Evolutionary conservation across 345 rosid species (phyloP), one percentile per base, ranked within the genome.

Genomic region (Ailanthus altissimus): DNA sequence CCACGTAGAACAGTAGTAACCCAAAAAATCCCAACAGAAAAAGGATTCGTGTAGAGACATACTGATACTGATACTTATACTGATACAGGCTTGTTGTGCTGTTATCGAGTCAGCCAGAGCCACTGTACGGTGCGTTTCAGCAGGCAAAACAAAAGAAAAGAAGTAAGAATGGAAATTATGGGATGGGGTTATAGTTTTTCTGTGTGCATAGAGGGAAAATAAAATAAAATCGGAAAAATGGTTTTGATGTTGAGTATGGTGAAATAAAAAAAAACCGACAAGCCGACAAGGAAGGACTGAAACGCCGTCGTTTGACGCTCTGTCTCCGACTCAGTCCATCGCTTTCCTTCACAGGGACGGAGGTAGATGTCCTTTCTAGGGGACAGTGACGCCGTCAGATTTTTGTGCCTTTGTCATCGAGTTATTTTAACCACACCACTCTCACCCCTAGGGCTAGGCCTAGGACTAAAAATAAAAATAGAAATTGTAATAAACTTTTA

Each of bases 251-350:
- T 7, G 21, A 38, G 38, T 28, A 36, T 58, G 8, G 57, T 9
- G n/a, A 32, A 32, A 32, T 32, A 3, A 51, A 38, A 20, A 7
- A 58, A 16, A 73, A 74, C 81, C 79, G 83, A 83, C 83, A 80
- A 77, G 56, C 71, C 74, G 85, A 83, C 85, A 77, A 70, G 59
- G 65, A 74, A 54, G 67, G 81, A 8, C 80, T 76, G 82, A 80
- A 54, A 83, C 85, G 85, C 85, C 85, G 85, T 80, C 85, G 83
- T 79, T 80, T 77, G 75, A 72, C 64, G 47, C 23, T 46, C 67
- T 75, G 85, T 32, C 38, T 46, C 67, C 75, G 85, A 1, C 38
- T 32, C 38, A 32, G 2, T 28, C 70, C 21, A 26, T 57, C 36
- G 53, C 77, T 76, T 54, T 79, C 67, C 40, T 65, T 36, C 38